Evolutionary conservation across 805 yeast species (phyloP).

Genomic region (Dipodascopsis tothii): DNA sequence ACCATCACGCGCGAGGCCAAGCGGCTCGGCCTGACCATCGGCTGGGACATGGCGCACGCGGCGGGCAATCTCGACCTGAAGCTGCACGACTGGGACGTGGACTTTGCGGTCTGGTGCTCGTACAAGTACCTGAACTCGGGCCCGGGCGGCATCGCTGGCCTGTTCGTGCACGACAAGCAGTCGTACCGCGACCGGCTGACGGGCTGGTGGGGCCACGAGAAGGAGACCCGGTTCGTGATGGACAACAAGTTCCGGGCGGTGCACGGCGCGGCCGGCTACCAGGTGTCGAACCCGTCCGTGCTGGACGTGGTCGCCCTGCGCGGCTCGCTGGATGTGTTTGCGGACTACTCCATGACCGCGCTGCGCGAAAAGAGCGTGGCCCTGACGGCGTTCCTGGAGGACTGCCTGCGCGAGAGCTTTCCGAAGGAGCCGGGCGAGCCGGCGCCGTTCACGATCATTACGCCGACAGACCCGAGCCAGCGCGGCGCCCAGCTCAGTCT

Average conservation of each 20-base stretch:
- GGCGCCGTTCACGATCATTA: constrained; percentile 57
- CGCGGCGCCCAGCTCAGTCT: constrained; percentile 81
- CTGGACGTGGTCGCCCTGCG: constrained; percentile 69
- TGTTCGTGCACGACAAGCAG: constrained; percentile 58
- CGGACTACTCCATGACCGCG: constrained; percentile 47
- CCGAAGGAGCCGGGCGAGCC: constrained; percentile 7
- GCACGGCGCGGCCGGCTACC: constrained; percentile 75
- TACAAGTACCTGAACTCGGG: constrained; percentile 88
- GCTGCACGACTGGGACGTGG: constrained; percentile 83
- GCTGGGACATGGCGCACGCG: constrained; percentile 96
- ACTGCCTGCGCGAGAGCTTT: constrained; percentile 38
- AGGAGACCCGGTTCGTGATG: constrained; percentile 69
- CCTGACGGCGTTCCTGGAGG: constrained; percentile 52
- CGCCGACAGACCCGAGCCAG: constrained; percentile 52
- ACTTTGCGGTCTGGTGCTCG: constrained; percentile 92
- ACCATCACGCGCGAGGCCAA: constrained; percentile 63
- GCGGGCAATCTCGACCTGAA: constrained; percentile 74
- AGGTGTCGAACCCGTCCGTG: constrained; percentile 88
- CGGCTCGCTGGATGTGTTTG: constrained; percentile 56
- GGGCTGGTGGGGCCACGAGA: constrained; percentile 96
- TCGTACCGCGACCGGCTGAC: constrained; percentile 59
- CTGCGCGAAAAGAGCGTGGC: constrained; percentile 50
- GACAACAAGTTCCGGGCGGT: constrained; percentile 49
- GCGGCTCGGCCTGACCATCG: constrained; percentile 44
- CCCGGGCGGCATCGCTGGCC: constrained; percentile 88